These are phyloP conservation scores for Puccinia coronata DNA, from an alignment of 1,284 basidiomycete genomes.

Conservation along the genomic window DNA sequence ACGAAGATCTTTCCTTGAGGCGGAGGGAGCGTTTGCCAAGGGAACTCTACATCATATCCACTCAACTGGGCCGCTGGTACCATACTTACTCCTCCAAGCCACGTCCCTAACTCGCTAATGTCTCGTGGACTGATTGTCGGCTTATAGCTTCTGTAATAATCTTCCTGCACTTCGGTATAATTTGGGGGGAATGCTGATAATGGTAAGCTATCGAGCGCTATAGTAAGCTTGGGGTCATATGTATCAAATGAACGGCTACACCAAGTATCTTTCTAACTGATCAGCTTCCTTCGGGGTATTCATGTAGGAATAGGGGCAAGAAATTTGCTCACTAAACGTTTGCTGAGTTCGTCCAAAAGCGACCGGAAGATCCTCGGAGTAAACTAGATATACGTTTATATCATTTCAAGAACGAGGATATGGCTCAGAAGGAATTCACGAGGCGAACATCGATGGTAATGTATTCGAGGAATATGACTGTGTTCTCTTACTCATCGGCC, in stretches of 20 bases:
- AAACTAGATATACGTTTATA: too few relatives aligned
- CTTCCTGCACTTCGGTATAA: slow-evolving; percentile 12
- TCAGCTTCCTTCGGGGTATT: neutral
- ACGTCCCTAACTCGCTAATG: neutral
- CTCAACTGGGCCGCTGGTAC: neutral
- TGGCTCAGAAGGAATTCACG: neutral
- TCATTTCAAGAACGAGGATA: too few relatives aligned
- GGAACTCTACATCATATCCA: slow-evolving; percentile 14
- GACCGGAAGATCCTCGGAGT: slow-evolving; percentile 2
- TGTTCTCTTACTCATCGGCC: neutral
- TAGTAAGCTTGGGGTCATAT: neutral
- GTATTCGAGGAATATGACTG: neutral
- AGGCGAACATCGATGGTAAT: neutral
- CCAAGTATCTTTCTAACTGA: neutral
- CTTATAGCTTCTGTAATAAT: slow-evolving; percentile 1
- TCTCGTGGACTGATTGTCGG: neutral
- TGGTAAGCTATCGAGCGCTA: neutral
- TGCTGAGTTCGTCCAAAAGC: slow-evolving; percentile 12
- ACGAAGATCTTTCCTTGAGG: slow-evolving; percentile 17
- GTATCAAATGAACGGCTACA: neutral
- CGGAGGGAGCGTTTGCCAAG: neutral
- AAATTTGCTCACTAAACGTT: neutral
- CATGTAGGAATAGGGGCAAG: neutral
- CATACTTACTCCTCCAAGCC: slow-evolving; percentile 9
- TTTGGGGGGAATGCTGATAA: slow-evolving; percentile 6